Evolutionary conservation across 345 rosid species (phyloP).

Genomic region (Arabidopsis arenosa): DNA sequence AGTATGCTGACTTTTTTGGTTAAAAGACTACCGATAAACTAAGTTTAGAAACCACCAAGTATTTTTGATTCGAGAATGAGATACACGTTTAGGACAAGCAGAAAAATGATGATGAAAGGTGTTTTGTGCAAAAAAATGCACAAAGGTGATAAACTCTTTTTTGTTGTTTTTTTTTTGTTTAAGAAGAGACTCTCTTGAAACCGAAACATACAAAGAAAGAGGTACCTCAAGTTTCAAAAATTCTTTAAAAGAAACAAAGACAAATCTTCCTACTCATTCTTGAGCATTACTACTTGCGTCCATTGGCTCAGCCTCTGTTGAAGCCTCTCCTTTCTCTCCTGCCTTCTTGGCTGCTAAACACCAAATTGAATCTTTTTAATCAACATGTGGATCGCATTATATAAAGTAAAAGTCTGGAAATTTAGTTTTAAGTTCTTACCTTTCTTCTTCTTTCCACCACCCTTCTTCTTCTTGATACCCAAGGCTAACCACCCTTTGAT

Average conservation of each 20-base stretch:
- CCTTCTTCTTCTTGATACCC: slow-evolving; percentile 90
- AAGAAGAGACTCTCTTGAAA: slow-evolving; percentile 37
- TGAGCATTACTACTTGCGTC: slow-evolving; percentile 59
- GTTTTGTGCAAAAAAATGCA: slow-evolving; percentile 59
- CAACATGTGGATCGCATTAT: background rate
- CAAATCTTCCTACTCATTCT: slow-evolving; percentile 45
- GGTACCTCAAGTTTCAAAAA: slow-evolving; percentile 56
- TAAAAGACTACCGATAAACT: background rate
- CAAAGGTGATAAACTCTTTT: slow-evolving; percentile 2
- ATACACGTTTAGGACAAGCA: background rate
- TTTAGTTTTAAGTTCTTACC: slow-evolving; percentile 45
- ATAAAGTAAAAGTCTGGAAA: background rate
- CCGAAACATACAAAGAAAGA: slow-evolving; percentile 45
- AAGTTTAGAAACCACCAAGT: background rate
- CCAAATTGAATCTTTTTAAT: background rate
- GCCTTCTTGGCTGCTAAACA: slow-evolving; percentile 72
- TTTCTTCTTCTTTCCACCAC: slow-evolving; percentile 99
- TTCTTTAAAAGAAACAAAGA: slow-evolving; percentile 43
- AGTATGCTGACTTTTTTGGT: background rate
- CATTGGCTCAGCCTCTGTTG: slow-evolving; percentile 69
- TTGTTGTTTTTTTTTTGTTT: background rate
- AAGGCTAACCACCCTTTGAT: slow-evolving; percentile 96
- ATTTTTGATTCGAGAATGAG: background rate
- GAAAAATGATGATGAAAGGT: slow-evolving; percentile 57
- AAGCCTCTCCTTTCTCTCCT: slow-evolving; percentile 64